Base-by-base conservation (phyloP, 768 basidiomycete genomes). In the Auriscalpium orientale region DNA sequence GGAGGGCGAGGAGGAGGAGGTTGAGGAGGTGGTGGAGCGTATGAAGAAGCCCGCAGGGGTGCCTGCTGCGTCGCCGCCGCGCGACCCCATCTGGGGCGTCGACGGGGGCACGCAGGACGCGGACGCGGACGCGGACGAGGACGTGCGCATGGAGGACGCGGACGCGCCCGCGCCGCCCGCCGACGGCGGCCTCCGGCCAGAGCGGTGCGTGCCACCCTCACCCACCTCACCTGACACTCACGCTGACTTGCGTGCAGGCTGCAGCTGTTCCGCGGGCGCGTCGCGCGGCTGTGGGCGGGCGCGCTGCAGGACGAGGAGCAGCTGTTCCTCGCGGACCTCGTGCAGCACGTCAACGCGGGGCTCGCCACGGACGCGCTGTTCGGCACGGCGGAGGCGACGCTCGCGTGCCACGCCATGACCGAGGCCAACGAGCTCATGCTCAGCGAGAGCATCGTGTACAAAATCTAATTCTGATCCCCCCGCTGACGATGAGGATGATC, bases 381-480 rank as follows among this genome's bases (percentile, higher is more conserved):
- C 69, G 88, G 90, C 3, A 87, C 84, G 0, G 76, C 78, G 12
- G 95, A 98, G 69, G 95, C 89, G 1, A 83, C 81, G 6, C 74
- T 77, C 53, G 83, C 85, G 21, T 85, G 87, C 56, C 76, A 82
- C 60, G 70, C 75, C 37, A 97, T 98, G 95, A 78, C 80, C 28
- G 84, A 86, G 16, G 75, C 74, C 12, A 85, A 91, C 53, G 88
- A 95, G 70, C 74, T 98, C 59, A 91, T 97, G 89, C 77, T 92
- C 64, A 87, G 86, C 60, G 91, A 89, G 35, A 89, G 86, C 35
- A 83, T 91, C 55, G 80, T 95, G 53, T 95, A 95, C 74, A 91
- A 85, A 70, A 82, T 92, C 55, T 91, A 74, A 71, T 54, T 55
- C 9, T 15, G n/a, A 53, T 53, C 8, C 21, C 18, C 15, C 16